phyloP scores from a whole-genome alignment of 2,329 filamentous ascomycete species.

The Ophiosphaerella herpotricha region DNA sequence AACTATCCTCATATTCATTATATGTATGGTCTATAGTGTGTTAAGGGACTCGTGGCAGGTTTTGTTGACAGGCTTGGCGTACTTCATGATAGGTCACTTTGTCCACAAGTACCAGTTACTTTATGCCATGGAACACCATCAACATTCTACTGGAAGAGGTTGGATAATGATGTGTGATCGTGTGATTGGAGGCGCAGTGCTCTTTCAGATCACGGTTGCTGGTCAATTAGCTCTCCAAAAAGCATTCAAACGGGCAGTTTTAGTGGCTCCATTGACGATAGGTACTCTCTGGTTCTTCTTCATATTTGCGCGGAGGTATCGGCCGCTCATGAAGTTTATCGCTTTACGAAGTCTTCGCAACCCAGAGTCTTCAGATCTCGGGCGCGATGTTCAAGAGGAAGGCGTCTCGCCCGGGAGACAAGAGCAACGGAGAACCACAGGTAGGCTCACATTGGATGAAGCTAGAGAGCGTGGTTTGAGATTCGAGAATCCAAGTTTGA shows the following conservation, averaged over 20 bases:
- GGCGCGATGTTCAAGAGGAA: conserved; percentile 52
- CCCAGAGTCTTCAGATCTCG: conserved; percentile 58
- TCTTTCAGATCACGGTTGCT: conserved; percentile 91
- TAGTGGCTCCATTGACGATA: conserved; percentile 76
- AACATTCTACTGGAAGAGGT: conserved; percentile 88
- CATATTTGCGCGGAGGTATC: conserved; percentile 79
- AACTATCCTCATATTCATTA: conserved; percentile 88
- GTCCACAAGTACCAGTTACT: conserved; percentile 97
- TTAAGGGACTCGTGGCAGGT: conserved; percentile 79
- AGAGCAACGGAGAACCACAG: conserved; percentile 9
- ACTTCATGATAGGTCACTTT: conserved; percentile 82
- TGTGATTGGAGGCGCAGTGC: conserved; percentile 79
- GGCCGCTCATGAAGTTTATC: conserved; percentile 89
- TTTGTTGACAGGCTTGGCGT: conserved; percentile 79
- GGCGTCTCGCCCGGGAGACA: conserved; percentile 15
- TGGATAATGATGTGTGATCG: conserved; percentile 98
- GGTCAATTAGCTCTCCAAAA: conserved; percentile 77
- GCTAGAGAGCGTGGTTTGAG: conserved; percentile 68
- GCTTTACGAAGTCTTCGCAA: conserved; percentile 82
- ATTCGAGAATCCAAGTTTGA: conserved; percentile 78
- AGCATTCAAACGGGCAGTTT: conserved; percentile 72
- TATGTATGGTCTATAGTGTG: conserved; percentile 93
- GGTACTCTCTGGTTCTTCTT: conserved; percentile 89
- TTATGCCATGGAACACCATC: conserved; percentile 97
- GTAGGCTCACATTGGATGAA: conserved; percentile 71